These are phyloP conservation scores for Cyberlindnera suaveolens DNA, from an alignment of 805 yeast species.

Conservation along the genomic window DNA sequence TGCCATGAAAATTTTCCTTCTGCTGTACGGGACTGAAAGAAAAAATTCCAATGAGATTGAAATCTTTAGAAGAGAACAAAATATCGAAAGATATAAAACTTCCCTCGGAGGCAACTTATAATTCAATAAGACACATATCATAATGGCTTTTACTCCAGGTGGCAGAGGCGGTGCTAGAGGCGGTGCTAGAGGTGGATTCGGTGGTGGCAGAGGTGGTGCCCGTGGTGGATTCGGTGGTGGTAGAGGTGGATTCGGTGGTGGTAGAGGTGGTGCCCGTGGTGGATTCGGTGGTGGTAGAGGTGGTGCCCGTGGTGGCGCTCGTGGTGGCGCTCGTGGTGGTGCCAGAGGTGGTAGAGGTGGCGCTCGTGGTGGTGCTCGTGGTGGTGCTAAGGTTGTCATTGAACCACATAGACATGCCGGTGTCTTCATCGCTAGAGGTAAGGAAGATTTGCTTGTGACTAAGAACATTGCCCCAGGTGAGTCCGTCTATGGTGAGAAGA, in stretches of 20 bases:
- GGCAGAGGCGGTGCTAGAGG: constrained; percentile 56
- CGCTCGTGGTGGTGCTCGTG: constrained; percentile 75
- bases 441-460: constrained; percentile 96
- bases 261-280: constrained; percentile 43
- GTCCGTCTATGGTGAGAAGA: constrained; percentile 96
- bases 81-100: background rate
- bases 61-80: no score
- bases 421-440: constrained; percentile 99
- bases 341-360: constrained; percentile 63
- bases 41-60: no score
- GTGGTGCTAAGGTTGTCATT: constrained; percentile 93
- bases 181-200: constrained; percentile 47
- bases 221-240: constrained; percentile 30
- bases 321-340: constrained; percentile 50
- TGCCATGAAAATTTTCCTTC: background rate
- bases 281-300: constrained; percentile 46
- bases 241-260: constrained; percentile 44
- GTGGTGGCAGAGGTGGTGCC: constrained; percentile 38
- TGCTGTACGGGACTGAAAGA: no score
- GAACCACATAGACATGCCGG: constrained; percentile 99
- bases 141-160: constrained; percentile 77
- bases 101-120: background rate
- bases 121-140: constrained; percentile 10
- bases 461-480: constrained; percentile 98
- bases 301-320: constrained; percentile 41